phyloP scores from a whole-genome alignment of 176 grass and related monocot genomes.

The Urochloa ruziziensis region DNA sequence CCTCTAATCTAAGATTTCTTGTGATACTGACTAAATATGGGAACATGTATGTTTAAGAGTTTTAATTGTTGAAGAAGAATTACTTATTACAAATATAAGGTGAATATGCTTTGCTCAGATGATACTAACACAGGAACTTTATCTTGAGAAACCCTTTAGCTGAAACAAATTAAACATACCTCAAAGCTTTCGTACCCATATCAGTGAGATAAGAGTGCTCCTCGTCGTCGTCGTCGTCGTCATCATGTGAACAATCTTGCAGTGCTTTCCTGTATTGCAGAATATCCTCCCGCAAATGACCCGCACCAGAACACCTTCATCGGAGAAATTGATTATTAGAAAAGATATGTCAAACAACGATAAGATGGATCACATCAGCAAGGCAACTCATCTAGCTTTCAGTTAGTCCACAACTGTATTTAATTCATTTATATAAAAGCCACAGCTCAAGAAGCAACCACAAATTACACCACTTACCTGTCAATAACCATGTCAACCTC shows the following conservation, averaged over 20 bases:
- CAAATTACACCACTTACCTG: slow-evolving; percentile 57
- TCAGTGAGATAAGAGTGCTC: slow-evolving; percentile 70
- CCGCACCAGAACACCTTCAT: slow-evolving; percentile 86
- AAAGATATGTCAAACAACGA: background rate
- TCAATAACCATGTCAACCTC: slow-evolving; percentile 85
- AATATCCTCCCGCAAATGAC: slow-evolving; percentile 87
- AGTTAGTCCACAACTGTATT: slow-evolving; percentile 4
- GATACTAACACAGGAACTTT: slow-evolving; percentile 3
- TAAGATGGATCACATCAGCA: background rate
- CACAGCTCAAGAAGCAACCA: background rate
- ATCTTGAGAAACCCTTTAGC: background rate
- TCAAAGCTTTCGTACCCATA: slow-evolving; percentile 96
- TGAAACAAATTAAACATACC: slow-evolving; percentile 53
- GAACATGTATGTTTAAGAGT: background rate
- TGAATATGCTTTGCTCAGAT: slow-evolving; percentile 1
- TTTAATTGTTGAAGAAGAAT: background rate
- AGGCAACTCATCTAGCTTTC: background rate
- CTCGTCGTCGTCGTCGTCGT: slow-evolving; percentile 62
- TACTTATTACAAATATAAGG: slow-evolving; percentile 4
- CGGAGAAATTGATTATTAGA: slow-evolving; percentile 26
- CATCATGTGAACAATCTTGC: slow-evolving; percentile 66
- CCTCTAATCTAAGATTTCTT: background rate
- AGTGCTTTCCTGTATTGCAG: slow-evolving; percentile 67
- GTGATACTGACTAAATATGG: background rate
- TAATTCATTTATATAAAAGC: slow-evolving; percentile 23